Percentiles rank a stretch among this genome's conserved stretches.
These are phyloP conservation scores for Stereocaulon alpinum DNA, from an alignment of 495 filamentous ascomycete species.

Conservation along the genomic window DNA sequence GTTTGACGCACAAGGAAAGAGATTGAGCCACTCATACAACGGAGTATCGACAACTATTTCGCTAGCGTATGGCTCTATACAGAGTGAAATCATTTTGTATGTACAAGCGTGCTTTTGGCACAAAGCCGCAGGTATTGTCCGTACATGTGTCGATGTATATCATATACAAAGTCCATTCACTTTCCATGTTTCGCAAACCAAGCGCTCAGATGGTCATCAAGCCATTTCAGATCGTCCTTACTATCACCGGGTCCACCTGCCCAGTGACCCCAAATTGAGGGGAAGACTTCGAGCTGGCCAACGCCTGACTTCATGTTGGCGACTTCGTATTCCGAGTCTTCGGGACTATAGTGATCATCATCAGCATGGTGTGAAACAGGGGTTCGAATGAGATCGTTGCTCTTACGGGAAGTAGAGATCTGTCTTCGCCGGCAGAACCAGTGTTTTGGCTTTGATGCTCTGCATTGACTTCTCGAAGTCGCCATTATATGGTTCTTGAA, in stretches of 20 bases:
- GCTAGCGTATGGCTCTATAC: too few species aligned
- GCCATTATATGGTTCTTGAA: constrained; percentile 53
- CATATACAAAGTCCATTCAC: too few species aligned
- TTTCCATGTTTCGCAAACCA: constrained; percentile 31
- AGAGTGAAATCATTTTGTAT: too few species aligned
- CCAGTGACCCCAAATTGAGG: constrained; percentile 62
- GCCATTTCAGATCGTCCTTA: constrained; percentile 54
- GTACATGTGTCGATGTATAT: too few species aligned
- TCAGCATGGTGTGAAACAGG: not conserved
- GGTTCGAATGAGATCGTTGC: constrained; percentile 16
- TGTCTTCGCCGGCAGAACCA: constrained; percentile 55
- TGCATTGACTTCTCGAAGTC: constrained; percentile 54
- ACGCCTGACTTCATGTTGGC: constrained; percentile 50
- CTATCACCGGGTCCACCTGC: constrained; percentile 55
- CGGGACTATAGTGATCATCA: constrained; percentile 36
- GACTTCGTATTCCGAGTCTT: constrained; percentile 61
- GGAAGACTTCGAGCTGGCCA: constrained; percentile 46
- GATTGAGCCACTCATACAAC: too few species aligned
- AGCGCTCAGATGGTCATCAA: constrained; percentile 46
- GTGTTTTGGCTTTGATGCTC: constrained; percentile 55
- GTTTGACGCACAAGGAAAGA: too few species aligned
- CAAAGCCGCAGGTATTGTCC: too few species aligned
- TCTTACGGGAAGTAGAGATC: constrained; percentile 63
- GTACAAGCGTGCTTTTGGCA: too few species aligned
- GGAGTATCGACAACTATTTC: too few species aligned